Evolutionary conservation across 768 basidiomycete species (phyloP).

Genomic region (Termitomyces sp.): DNA sequence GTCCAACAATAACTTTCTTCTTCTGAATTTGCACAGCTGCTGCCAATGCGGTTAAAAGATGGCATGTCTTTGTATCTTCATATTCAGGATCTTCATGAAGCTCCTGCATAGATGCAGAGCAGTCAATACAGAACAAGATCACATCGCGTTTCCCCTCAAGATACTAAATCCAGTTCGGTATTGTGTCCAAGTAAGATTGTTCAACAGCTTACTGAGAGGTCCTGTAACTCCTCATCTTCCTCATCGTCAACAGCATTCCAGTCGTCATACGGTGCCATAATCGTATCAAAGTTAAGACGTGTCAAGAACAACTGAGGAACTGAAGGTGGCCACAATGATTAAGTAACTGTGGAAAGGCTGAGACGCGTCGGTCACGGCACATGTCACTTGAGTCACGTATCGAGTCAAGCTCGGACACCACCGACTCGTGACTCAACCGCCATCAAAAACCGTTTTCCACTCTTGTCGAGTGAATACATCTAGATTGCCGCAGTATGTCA

Average conservation of each 20-base stretch:
- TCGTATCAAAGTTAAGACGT: neutral
- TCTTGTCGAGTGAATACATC: neutral
- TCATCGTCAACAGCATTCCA: conserved; percentile 80
- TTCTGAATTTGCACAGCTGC: conserved; percentile 85
- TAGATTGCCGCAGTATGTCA: conserved; percentile 2
- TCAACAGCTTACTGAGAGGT: conserved; percentile 44
- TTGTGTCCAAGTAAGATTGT: neutral
- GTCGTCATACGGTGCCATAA: conserved; percentile 66
- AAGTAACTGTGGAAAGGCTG: neutral
- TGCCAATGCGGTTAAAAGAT: conserved; percentile 74
- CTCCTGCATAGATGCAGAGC: conserved; percentile 83
- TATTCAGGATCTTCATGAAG: conserved; percentile 60
- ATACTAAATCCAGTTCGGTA: conserved; percentile 32
- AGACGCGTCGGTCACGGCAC: conserved; percentile 14
- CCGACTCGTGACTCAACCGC: no score
- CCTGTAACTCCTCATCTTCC: conserved; percentile 79
- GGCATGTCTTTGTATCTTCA: conserved; percentile 65
- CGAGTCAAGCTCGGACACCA: neutral
- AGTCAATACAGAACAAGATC: conserved; percentile 94
- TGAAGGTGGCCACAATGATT: neutral
- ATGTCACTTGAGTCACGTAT: conserved; percentile 5
- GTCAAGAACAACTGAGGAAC: neutral
- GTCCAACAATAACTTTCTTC: conserved; percentile 83
- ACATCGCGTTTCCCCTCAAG: conserved; percentile 78
- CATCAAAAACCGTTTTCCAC: neutral